Base-by-base conservation (phyloP, 805 yeast species). In the Naumovozyma castellii region DNA sequence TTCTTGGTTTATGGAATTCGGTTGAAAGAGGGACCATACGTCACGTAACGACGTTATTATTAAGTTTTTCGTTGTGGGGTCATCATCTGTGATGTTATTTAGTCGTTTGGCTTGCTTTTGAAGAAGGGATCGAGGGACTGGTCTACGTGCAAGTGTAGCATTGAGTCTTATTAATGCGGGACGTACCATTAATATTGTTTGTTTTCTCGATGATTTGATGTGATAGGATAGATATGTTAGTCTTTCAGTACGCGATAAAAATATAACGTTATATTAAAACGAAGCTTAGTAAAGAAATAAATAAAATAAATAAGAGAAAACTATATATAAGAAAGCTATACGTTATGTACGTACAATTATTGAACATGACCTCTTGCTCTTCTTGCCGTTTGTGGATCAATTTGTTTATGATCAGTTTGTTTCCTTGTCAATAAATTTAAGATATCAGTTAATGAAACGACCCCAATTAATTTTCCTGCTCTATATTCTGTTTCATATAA, bases 401-500 rank as follows among this genome's bases (percentile, higher is more conserved):
- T 78, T 51, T 73, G 73, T 4, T 94, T 95, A 42, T 79, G 72
- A 20, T 73, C 75, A 5, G 59, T 54, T 41, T 54, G 61, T 16
- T 54, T 52, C 49, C 78, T 72, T 5, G 95, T 95, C 47, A 88
- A 72, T 32, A 84, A 64, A n/a, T 88, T 84, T 39, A 90, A 64
- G 25, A 90, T 79, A 61, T 90, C 97, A 1, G 97, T 88, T 48
- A 90, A 67, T 2, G 95, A 84, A 2, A 90, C 78, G 15, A 90
- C 97, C 25, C 97, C 97, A 36, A 84, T 75, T 43, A 90, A 71
- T 56, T 78, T 82, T 4, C 95, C 95, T 2, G 84, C 75, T 37
- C 77, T 67, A 33, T 79, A 78, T 34, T 63, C 67, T 35, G 54
- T 50, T 36, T 65, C 71, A 17, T 56, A 50, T n/a, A 53, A 48